These are phyloP conservation scores for Wallacemonas rigidus DNA, from an alignment of 208 protist genomes.

Conservation along the genomic window DNA sequence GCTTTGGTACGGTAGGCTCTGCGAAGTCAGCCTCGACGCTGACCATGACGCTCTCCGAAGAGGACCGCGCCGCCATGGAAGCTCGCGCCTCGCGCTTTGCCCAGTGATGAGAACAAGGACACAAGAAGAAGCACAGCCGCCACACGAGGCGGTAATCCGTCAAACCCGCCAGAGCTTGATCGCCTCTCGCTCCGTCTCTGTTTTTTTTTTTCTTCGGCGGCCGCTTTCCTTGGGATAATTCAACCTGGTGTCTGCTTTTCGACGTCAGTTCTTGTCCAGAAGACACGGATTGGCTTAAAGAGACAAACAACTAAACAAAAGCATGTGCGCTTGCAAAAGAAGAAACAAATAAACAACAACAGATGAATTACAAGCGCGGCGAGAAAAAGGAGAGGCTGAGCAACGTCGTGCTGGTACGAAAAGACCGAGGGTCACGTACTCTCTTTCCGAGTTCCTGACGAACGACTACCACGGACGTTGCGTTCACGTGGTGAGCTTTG, in stretches of 20 bases:
- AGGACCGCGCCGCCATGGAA: constrained; percentile 46
- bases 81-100: constrained; percentile 54
- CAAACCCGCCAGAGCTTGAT: no score
- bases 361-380: no score
- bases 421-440: no score
- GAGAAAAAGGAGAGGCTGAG: no score
- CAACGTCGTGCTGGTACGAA: no score
- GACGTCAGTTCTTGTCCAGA: background rate
- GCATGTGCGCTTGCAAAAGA: constrained; percentile 11
- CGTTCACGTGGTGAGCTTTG: background rate
- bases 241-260: background rate
- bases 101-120: constrained; percentile 8
- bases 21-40: background rate
- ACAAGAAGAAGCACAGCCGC: background rate
- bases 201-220: background rate
- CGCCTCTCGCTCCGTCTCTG: background rate
- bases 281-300: background rate
- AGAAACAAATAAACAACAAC: background rate
- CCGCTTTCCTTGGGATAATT: background rate
- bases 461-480: background rate
- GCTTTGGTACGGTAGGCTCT: constrained; percentile 34
- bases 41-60: constrained; percentile 36
- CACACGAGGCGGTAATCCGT: background rate
- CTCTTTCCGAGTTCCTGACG: no score
- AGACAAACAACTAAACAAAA: background rate